Conservation (phyloP, 2,329 filamentous ascomycete species). For the Trichoderma atrobrunneum region DNA sequence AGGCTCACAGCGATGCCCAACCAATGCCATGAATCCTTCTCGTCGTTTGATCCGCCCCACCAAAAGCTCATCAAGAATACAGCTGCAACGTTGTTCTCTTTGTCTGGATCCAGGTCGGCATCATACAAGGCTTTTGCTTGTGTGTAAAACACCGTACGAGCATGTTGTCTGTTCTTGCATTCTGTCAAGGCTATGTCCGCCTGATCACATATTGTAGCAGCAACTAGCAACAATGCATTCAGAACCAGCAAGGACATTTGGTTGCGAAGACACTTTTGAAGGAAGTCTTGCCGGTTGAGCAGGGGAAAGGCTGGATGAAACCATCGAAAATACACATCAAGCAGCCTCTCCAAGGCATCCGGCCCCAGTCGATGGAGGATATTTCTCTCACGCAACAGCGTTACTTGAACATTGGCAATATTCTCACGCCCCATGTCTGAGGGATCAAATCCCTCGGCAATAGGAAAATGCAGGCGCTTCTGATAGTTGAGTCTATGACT, state of each 20-base stretch:
- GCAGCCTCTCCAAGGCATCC: background rate
- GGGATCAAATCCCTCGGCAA: background rate
- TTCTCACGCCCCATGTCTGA: background rate
- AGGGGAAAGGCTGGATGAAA: background rate
- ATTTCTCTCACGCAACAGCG: background rate
- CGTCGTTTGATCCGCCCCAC: constrained; percentile 1
- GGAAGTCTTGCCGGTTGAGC: background rate
- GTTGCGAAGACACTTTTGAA: background rate
- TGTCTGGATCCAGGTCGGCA: background rate
- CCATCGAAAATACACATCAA: constrained; percentile 1
- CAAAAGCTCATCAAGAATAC: background rate
- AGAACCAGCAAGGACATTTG: background rate
- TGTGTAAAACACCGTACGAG: background rate
- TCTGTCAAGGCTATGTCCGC: background rate
- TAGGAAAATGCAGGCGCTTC: background rate
- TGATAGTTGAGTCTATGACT: background rate
- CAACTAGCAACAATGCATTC: background rate
- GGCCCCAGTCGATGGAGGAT: background rate
- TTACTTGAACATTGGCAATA: background rate
- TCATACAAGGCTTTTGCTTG: background rate
- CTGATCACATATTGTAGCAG: background rate
- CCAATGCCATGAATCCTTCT: constrained; percentile 9
- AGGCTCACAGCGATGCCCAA: background rate
- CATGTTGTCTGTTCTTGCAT: background rate
- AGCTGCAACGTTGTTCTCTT: background rate